These are phyloP conservation scores for Citropsis articulata DNA, from an alignment of 345 rosid genomes.

Conservation along the genomic window DNA sequence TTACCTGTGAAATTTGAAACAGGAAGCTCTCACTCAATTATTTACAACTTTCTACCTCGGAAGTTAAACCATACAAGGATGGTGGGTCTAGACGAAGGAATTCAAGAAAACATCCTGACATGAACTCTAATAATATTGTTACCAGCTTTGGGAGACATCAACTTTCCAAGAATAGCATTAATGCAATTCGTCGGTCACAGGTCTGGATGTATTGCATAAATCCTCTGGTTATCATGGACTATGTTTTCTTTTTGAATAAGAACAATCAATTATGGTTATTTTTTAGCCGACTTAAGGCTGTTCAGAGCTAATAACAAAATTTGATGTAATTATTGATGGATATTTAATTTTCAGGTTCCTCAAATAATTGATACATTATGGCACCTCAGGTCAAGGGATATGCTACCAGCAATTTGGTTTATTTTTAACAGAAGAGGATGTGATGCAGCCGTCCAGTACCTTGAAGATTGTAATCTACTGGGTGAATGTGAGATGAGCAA, in stretches of 20 bases:
- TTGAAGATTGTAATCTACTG: slow-evolving; percentile 70
- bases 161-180: slow-evolving; percentile 80
- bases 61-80: slow-evolving; percentile 49
- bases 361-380: slow-evolving; percentile 70
- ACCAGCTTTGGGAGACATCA: slow-evolving; percentile 44
- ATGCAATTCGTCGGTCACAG: slow-evolving; percentile 77
- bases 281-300: slow-evolving; percentile 2
- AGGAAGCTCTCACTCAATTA: slow-evolving; percentile 87
- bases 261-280: neutral
- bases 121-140: slow-evolving; percentile 25
- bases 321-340: slow-evolving; percentile 3
- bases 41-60: slow-evolving; percentile 63
- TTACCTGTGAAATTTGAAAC: slow-evolving; percentile 28
- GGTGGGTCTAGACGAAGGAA: slow-evolving; percentile 63
- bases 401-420: slow-evolving; percentile 97
- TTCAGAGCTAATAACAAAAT: neutral
- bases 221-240: slow-evolving; percentile 1
- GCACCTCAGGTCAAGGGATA: slow-evolving; percentile 71
- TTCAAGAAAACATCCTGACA: slow-evolving; percentile 49
- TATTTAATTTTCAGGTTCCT: slow-evolving; percentile 68
- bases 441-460: slow-evolving; percentile 89
- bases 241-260: slow-evolving; percentile 5
- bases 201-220: slow-evolving; percentile 29
- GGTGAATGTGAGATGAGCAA: slow-evolving; percentile 81
- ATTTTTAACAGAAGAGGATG: slow-evolving; percentile 92